A percentile compares a stretch with the other conserved stretches of the same genome.
These are phyloP conservation scores for Cornus kousa DNA, from an alignment of 148 eudicot species.

Conservation along the genomic window DNA sequence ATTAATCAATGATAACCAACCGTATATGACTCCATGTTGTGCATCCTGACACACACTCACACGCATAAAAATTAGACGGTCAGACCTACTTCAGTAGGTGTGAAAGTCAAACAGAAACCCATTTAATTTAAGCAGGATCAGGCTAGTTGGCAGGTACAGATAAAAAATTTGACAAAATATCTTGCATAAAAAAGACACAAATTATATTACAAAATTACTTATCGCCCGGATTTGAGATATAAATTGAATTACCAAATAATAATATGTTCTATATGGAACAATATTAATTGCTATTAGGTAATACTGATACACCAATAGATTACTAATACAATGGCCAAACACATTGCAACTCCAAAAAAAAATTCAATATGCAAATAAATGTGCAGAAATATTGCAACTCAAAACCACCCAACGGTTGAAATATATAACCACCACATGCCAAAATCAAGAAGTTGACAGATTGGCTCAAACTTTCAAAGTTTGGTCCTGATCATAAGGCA, in stretches of 20 bases:
- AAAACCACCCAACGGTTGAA: conserved; percentile 4
- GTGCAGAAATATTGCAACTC: not conserved
- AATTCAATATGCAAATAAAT: not conserved
- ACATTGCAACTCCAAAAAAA: no score
- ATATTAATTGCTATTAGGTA: not conserved
- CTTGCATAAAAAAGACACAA: not conserved
- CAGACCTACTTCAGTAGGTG: not conserved
- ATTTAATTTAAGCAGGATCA: not conserved
- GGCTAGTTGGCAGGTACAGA: not conserved
- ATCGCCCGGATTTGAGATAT: not conserved
- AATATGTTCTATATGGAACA: not conserved
- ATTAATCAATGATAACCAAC: not conserved
- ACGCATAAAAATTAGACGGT: not conserved
- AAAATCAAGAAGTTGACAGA: not conserved
- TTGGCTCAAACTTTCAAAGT: not conserved
- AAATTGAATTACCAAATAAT: not conserved
- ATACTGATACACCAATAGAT: not conserved
- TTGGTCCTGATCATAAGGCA: not conserved
- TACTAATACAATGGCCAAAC: not conserved
- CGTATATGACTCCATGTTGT: not conserved
- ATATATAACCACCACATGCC: not conserved
- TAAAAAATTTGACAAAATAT: not conserved
- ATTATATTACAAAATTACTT: not conserved
- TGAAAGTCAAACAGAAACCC: not conserved
- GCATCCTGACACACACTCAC: not conserved